Base-by-base conservation (phyloP, 257 asterid species). In the Nemophila menziesii region DNA sequence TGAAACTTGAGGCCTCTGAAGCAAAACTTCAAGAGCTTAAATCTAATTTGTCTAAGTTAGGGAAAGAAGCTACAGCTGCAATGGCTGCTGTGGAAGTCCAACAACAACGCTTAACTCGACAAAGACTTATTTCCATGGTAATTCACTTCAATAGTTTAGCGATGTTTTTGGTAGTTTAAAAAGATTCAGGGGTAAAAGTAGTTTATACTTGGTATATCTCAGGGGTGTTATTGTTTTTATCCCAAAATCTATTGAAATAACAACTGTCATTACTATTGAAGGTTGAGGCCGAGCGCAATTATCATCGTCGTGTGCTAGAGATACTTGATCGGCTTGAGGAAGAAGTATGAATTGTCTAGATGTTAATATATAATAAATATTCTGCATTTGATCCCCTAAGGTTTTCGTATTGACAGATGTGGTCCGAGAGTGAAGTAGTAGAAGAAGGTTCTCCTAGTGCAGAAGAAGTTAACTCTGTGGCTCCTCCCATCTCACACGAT, bases 81-180 rank as follows among this genome's bases (percentile, higher is more conserved):
- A 80, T 73, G 84, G 72, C 73, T 58, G 84, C 75, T 19, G 87
- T 80, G 1, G 84, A 77, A 64, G 68, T 60, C 50, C 92, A 77
- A 61, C 87, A 80, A 43, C 84, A 77, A 46, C 58, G 79, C 51
- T 62, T 66, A 55, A 73, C 93, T 47, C 75, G 73, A 51, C 86
- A 75, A 37, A 61, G 80, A 42, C 67, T 79, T 48, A 64, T 66
- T 49, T 23, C 77, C 54, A 63, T 80, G 81, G 92, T 75, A 68
- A 48, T 33, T 22, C 11, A 26, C 46, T 20, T n/a, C 36, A 2
- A 2, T 7, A 7, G 12, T 29, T 2, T 29, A 5, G 36, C 12
- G n/a, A n/a, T n/a, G n/a, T n/a, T n/a, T n/a, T n/a, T n/a, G n/a
- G n/a, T n/a, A n/a, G n/a, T n/a, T n/a, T n/a, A n/a, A n/a, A n/a